These are phyloP conservation scores for Claviceps paspali DNA, from an alignment of 2,329 filamentous ascomycete genomes.

Conservation along the genomic window DNA sequence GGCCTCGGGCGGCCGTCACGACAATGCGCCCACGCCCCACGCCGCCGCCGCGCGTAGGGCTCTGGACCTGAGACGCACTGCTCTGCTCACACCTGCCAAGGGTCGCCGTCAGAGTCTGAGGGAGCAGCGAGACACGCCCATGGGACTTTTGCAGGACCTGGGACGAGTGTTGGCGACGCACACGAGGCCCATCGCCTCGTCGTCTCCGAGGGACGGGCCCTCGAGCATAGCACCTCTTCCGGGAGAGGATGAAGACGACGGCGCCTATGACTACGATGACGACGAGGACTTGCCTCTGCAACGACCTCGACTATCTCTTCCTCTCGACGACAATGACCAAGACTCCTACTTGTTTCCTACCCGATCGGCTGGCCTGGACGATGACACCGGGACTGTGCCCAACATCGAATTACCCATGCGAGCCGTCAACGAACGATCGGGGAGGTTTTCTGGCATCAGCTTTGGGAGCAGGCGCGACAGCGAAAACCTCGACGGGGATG, in stretches of 20 bases:
- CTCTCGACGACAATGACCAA: conserved; percentile 32
- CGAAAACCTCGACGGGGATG: conserved; percentile 28
- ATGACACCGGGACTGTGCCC: conserved; percentile 41
- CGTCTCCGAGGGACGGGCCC: conserved; percentile 23
- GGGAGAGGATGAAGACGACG: conserved; percentile 24
- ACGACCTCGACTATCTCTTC: conserved; percentile 39
- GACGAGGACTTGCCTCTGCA: conserved; percentile 34
- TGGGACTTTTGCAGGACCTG: conserved; percentile 37
- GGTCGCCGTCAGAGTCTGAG: conserved; percentile 41
- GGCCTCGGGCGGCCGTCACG: conserved; percentile 27
- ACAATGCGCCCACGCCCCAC: conserved; percentile 40
- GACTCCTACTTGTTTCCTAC: conserved; percentile 36
- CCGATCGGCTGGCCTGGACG: conserved; percentile 37
- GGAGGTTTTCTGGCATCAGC: conserved; percentile 35
- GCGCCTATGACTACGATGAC: background rate
- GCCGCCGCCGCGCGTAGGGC: conserved; percentile 43
- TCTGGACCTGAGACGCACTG: conserved; percentile 42
- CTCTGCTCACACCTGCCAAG: conserved; percentile 44
- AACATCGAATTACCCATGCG: conserved; percentile 46
- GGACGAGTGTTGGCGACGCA: conserved; percentile 37
- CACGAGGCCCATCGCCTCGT: conserved; percentile 28
- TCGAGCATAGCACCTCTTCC: conserved; percentile 14
- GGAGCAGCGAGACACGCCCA: conserved; percentile 39
- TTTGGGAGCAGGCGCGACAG: conserved; percentile 38
- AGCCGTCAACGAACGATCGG: conserved; percentile 29